Evolutionary conservation across 192 early-diverging fungal species (phyloP), one percentile per base, ranked within the genome.

Genomic region (Linnemannia zychae): DNA sequence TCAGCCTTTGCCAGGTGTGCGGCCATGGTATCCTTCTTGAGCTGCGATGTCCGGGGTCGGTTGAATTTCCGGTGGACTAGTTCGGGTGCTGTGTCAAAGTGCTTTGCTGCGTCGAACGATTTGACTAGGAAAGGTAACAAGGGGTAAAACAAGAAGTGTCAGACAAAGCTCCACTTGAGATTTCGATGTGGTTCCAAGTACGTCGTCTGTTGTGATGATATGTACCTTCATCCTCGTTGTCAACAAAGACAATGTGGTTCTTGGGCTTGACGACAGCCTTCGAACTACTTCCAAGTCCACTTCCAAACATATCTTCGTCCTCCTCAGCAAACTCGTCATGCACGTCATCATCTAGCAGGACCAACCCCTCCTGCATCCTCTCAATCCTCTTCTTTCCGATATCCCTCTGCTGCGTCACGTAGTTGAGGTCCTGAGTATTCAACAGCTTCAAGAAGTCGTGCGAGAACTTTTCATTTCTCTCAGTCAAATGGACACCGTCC

Each of bases 361-460:
- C 95, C 31, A 97, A 57, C 16, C 91, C 87, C 38, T 89, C 89
- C 89, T 95, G 89, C 46, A 98, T 87, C 72, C 91, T 90, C 31
- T 96, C 94, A 50, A 98, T 93, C 90, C 96, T 93, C 84, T 92
- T 95, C 74, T 85, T 87, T 67, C 96, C 96, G 34, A 97, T 90
- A 84, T 93, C 92, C 36, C 93, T 86, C 81, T 98, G 96, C 75
- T 93, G 94, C 60, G 92, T 93, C 18, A 99, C 92, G 84, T 99
- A 99, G 63, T 92, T 94, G 72, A 94, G 87, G 85, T 99, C 97
- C 88, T 99, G 98, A 2, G 97, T 97, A 86, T 97, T 97, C 80
- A 99, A 85, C 40, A 99, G 86, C 76, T 92, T 92, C 78, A 97
- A 80, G 57, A 95, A 92, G 22, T 98, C 98, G 18, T 88, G 88